Evolutionary conservation across 2,329 filamentous ascomycete species (phyloP).

Genomic region (Fusarium pilosicola): DNA sequence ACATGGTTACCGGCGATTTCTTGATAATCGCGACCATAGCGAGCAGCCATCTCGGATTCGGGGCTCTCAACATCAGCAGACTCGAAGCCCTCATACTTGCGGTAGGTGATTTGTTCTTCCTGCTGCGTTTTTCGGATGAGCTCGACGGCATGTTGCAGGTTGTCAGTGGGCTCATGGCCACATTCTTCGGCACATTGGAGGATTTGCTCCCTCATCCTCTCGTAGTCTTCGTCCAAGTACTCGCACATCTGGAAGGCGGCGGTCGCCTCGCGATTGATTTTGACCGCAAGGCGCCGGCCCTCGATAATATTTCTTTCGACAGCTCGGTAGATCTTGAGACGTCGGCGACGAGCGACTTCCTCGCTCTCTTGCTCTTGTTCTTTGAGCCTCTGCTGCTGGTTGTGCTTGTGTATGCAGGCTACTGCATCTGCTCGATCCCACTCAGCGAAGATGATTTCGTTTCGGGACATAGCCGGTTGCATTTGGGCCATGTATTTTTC

Average conservation of each 20-base stretch:
- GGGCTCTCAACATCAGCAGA: background rate
- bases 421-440: slow-evolving; percentile 1
- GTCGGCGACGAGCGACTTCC: background rate
- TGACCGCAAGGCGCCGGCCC: background rate
- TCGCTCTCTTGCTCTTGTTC: background rate
- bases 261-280: background rate
- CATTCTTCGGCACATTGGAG: background rate
- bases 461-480: background rate
- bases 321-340: slow-evolving; percentile 1
- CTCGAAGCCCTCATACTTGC: background rate
- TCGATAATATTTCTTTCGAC: background rate
- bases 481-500: background rate
- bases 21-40: background rate
- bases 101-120: background rate
- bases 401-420: background rate
- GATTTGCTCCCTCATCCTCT: background rate
- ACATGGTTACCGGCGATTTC: background rate
- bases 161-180: background rate
- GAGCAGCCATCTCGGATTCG: background rate
- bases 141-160: background rate
- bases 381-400: background rate
- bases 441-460: background rate
- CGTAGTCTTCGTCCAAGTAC: background rate
- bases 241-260: background rate
- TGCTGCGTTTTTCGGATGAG: slow-evolving; percentile 3